Base-by-base conservation (phyloP, 2,329 filamentous ascomycete species). In the Byssochlamys sp. region DNA sequence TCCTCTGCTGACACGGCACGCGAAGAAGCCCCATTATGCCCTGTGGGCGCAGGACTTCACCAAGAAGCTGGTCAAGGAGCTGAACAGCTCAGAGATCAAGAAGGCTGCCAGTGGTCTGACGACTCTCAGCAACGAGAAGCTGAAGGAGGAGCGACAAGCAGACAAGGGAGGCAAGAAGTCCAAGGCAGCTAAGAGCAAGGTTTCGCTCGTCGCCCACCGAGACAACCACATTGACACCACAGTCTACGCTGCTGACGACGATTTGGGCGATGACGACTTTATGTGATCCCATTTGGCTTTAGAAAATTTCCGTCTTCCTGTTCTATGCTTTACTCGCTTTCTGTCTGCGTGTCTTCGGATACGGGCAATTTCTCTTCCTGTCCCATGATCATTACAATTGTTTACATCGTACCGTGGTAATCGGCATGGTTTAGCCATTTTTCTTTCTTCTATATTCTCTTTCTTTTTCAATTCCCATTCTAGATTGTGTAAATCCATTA, bases 111-210 rank as follows among this genome's bases (percentile, higher is more conserved):
- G 89, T 73, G 82, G 84, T 4, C 77, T 99, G 68, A 96, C 91
- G n/a, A 87, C 91, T 4, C 81, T 96, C 57, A 84, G 90, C 71
- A 99, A 99, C 73, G 94, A 97, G 83, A 96, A 95, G 82, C 87
- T 97, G 87, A 95, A 91, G 80, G 91, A 96, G 75, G 94, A 99
- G 82, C 96, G 97, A 82, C 86, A 87, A 3, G 84, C 89, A 2
- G 90, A 96, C 63, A 96, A 96, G 81, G 86, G 89, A 56, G 89
- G 87, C 68, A 99, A 97, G 88, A 99, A 97, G 85, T 85, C 81
- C 66, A 97, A 97, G 83, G 91, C 91, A 3, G 88, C 90, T 61
- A 97, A 97, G 85, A 95, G 88, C 45, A 99, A 99, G 85, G 84
- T 89, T 19, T 87, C 84, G 5, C 79, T 97, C 54, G 88, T 89